Evolutionary conservation across 2,329 filamentous ascomycete species (phyloP).

Genomic region (Albifimbria verrucaria): DNA sequence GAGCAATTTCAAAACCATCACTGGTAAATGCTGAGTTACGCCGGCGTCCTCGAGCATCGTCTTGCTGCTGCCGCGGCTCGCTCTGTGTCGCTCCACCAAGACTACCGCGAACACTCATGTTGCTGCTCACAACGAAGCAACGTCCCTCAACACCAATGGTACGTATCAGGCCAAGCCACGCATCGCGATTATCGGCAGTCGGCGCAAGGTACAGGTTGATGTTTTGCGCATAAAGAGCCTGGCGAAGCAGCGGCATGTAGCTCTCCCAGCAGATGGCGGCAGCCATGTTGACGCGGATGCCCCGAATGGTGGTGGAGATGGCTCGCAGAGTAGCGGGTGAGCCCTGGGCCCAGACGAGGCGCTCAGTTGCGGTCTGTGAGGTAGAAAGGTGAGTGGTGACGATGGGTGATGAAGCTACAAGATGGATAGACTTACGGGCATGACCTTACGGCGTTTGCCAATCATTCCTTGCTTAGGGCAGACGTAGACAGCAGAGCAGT

Average conservation of each 20-base stretch:
- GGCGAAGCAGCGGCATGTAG: constrained; percentile 87
- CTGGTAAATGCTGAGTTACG: constrained; percentile 40
- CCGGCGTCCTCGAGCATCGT: constrained; percentile 8
- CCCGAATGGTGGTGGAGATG: constrained; percentile 74
- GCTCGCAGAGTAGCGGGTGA: constrained; percentile 75
- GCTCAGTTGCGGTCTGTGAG: constrained; percentile 68
- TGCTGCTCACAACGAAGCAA: constrained; percentile 81
- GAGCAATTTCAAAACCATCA: constrained; percentile 45
- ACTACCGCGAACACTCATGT: constrained; percentile 70
- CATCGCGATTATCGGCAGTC: constrained; percentile 79
- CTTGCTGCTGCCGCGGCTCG: constrained; percentile 1
- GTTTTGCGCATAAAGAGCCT: constrained; percentile 83
- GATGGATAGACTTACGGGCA: constrained; percentile 60
- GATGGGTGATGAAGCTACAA: background rate
- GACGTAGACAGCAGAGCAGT: constrained; percentile 80
- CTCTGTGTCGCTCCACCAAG: no score
- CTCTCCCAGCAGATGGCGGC: constrained; percentile 96
- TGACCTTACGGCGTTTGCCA: constrained; percentile 87
- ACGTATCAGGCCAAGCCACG: constrained; percentile 79
- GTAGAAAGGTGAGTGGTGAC: background rate
- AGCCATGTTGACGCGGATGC: constrained; percentile 74
- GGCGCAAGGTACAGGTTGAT: constrained; percentile 90
- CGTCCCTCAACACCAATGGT: constrained; percentile 79
- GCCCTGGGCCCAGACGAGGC: constrained; percentile 86
- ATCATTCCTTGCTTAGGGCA: constrained; percentile 69